Evolutionary conservation across 2,329 filamentous ascomycete species (phyloP).

Genomic region (Aspergillus pseudotamarii): DNA sequence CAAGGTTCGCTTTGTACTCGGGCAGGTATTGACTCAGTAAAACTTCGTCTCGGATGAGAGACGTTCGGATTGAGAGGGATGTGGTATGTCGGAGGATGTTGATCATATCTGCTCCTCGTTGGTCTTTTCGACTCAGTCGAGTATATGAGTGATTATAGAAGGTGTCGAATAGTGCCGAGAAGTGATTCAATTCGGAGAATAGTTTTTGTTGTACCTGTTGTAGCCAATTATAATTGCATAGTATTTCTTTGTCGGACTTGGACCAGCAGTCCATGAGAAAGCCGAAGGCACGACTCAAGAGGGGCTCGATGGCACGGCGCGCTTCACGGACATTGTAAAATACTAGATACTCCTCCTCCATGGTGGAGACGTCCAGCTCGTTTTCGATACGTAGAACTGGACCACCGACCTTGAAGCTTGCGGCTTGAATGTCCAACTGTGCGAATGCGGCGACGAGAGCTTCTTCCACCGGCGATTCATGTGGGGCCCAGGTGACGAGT

Average conservation of each 20-base stretch:
- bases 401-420: background rate
- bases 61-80: background rate
- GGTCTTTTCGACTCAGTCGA: background rate
- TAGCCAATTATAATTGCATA: background rate
- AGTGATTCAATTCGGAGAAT: background rate
- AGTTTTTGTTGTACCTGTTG: background rate
- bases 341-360: background rate
- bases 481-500: background rate
- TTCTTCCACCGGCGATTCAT: background rate
- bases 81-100: background rate
- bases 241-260: background rate
- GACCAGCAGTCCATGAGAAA: background rate
- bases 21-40: background rate
- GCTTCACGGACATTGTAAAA: background rate
- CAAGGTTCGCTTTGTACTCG: background rate
- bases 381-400: background rate
- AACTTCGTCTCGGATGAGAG: background rate
- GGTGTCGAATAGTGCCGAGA: background rate
- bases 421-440: constrained; percentile 8
- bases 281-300: background rate
- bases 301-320: constrained; percentile 3
- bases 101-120: constrained; percentile 3
- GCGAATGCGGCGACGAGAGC: constrained; percentile 4
- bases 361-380: background rate
- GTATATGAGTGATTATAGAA: background rate